Evolutionary conservation across 441 rosid species (phyloP), one percentile per base, ranked within the genome.

Genomic region (Aleurites moluccanus): DNA sequence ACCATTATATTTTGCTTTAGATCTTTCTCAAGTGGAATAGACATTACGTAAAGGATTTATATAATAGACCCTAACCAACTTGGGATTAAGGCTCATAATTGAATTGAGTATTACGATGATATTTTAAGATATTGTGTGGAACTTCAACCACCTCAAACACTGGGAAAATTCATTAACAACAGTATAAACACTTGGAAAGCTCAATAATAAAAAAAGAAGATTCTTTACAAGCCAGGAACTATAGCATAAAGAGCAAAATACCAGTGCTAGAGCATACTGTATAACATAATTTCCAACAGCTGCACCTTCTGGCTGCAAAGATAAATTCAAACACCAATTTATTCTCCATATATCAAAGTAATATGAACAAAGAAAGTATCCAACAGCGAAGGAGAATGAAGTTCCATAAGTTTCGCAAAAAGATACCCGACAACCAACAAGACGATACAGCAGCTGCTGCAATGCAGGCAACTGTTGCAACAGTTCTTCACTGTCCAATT

Each of bases 261-360:
- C 99, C 91, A 93, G 75, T 75, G 99, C 97, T 82, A 96, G 85
- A 65, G 99, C 97, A 84, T 91, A 96, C 79, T 96, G 99, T 81
- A 93, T 92, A 42, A 96, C 89, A 76, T 89, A 89, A 79, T 92
- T 93, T 79, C 85, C 86, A 69, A 86, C 89, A 64, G 97, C 97
- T 64, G 96, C 97, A 62, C 99, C 98, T 87, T 96, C 99, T 20
- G 98, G 98, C 99, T 96, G 97, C 64, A 81, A 81, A 79, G 35
- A 61, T 30, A 64, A 78, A 73, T 23, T 9, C 75, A n/a, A 47
- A 56, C 40, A 25, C 45, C 57, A 65, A 66, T n/a, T 70, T 35
- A 23, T 53, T 69, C 68, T 79, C 67, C 63, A 64, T 1, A 74
- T 30, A 40, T 57, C 10, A 27, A 76, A 20, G 78, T 10, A 72